Base-by-base conservation (phyloP, 768 basidiomycete genomes). In the Mycena alexandri region DNA sequence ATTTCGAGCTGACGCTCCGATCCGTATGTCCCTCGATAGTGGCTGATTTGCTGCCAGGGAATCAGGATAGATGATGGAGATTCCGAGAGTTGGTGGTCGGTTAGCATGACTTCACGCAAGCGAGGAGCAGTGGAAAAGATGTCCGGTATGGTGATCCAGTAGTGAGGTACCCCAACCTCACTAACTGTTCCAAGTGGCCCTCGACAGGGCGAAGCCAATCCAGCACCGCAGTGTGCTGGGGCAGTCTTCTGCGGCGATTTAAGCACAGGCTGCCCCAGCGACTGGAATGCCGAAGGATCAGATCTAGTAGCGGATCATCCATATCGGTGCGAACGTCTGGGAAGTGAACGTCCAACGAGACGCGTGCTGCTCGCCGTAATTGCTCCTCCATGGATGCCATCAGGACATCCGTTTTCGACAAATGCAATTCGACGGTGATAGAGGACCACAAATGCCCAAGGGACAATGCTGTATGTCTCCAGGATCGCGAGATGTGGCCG, bases 11-110 rank as follows among this genome's bases (percentile, higher is more conserved):
- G 48, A 25, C 48, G 48, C 48, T 25, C 48, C 48, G 48, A 50
- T 50, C 48, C 48, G 48, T 50, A 50, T 50, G 48, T 50, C 48
- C 48, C 48, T 50, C 48, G 48, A 25, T 50, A 50, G 48, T 50
- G 48, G 48, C 22, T 50, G 48, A 50, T 50, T 50, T 50, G 48
- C 22, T 50, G 48, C 48, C 48, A 50, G 48, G 48, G 48, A 50
- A 50, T 50, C 48, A 29, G 48, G 17, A 50, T 50, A 21, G 48
- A 50, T 50, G 48, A 29, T 25, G 48, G 21, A 50, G 48, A 50
- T 5, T 50, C 48, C 48, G 22, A 25, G 48, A 50, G 51, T 25
- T 52, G 29, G 29, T n/a, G 25, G 51, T 52, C 29, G 51, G 51
- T 52, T 5, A 52, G 51, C 14, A 52, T 34, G 51, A 52, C 29